Evolutionary conservation across 1,284 basidiomycete genomes (phyloP), one percentile per base, ranked within the genome.

Genomic region (Acaromyces ingoldii): DNA sequence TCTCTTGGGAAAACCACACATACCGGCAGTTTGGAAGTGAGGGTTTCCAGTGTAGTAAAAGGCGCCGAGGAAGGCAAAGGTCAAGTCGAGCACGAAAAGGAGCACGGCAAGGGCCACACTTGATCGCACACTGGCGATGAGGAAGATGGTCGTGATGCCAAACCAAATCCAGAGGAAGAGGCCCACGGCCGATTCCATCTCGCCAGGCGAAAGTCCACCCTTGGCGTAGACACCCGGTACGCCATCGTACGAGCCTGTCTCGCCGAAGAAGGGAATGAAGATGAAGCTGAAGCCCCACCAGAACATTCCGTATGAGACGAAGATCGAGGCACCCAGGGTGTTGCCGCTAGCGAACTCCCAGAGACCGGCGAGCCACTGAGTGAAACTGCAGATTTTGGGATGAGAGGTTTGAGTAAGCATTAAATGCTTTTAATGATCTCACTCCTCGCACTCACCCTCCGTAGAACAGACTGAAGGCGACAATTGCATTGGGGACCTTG

Each of bases 271-370:
- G 22, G 52, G 52, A 15, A 54, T 30, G 29, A 67, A 42, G 21
- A 65, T 55, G 11, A 63, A 53, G 2, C 54, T 3, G 53, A 62
- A 65, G 34, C 65, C 65, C 65, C 65, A 67, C 65, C 65, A 67
- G 49, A 67, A 67, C 50, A 56, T 57, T 40, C 51, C 51, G 29
- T 36, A 47, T 24, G 24, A 38, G 25, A 47, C 45, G 28, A 47
- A 67, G 9, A 65, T 61, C 19, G 62, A 60, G 10, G 60, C 22
- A 45, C 28, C 22, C 28, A 45, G 10, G 6, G 60, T 65, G 58
- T 67, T 65, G 9, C 65, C 65, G 26, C 39, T 33, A 0, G 63
- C 65, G 48, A 67, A 67, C 46, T 67, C 65, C 63, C 65, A 67
- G 7, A 67, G 46, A 25, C 65, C 65, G 6, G 65, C 65, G 4